These are phyloP conservation scores for Lecanoromycetidae sp. DNA, from an alignment of 2,329 filamentous ascomycete genomes.

Conservation along the genomic window DNA sequence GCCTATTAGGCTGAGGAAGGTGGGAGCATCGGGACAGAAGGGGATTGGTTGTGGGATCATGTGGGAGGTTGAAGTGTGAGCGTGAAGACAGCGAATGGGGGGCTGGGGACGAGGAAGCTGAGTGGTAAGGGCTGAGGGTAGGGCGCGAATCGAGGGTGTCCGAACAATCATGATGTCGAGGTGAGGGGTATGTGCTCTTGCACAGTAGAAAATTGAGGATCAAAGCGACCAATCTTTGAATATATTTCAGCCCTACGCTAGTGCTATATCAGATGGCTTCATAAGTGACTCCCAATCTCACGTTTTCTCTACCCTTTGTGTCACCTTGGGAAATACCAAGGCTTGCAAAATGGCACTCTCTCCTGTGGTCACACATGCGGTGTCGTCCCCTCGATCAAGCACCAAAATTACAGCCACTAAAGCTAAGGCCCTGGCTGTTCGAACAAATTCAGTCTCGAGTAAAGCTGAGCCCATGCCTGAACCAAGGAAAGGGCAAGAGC, in stretches of 20 bases:
- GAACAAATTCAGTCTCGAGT: constrained; percentile 20
- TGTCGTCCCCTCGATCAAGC: constrained; percentile 28
- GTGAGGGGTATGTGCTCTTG: neutral
- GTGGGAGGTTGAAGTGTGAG: constrained; percentile 3
- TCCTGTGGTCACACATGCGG: constrained; percentile 27
- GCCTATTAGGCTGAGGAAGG: constrained; percentile 84
- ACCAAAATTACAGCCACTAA: constrained; percentile 26
- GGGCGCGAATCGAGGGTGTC: neutral
- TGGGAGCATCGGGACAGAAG: constrained; percentile 71
- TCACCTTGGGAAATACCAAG: constrained; percentile 10
- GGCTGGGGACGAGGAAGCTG: neutral
- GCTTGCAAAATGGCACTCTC: constrained; percentile 29
- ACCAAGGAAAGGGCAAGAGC: constrained; percentile 26
- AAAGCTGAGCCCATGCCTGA: constrained; percentile 1
- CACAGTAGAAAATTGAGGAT: neutral
- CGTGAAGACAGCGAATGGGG: constrained; percentile 8
- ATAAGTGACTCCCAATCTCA: too few species aligned
- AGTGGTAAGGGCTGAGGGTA: neutral
- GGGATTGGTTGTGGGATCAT: constrained; percentile 49
- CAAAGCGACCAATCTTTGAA: neutral
- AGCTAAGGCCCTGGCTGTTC: constrained; percentile 26
- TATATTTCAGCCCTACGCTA: constrained; percentile 1
- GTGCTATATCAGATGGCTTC: neutral
- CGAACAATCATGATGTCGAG: constrained; percentile 2
- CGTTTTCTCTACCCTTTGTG: too few species aligned